Conservation (phyloP, 495 filamentous ascomycete species). For the Penicillium herquei region DNA sequence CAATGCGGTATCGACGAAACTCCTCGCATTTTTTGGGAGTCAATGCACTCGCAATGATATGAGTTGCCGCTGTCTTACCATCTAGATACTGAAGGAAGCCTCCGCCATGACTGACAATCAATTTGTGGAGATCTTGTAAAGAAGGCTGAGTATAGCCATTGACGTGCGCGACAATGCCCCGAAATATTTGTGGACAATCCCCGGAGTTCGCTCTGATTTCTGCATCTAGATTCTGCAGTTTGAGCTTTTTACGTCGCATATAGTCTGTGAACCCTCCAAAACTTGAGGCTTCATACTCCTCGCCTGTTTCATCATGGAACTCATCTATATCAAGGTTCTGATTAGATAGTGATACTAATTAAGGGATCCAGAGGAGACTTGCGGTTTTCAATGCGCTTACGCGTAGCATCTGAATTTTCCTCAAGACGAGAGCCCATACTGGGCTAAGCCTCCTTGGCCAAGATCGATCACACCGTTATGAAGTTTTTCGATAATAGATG, state of each 20-base stretch:
- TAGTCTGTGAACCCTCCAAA: conserved; percentile 92
- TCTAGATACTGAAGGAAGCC: conserved; percentile 94
- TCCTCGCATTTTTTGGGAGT: conserved; percentile 91
- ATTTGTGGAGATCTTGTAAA: conserved; percentile 76
- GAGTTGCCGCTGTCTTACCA: conserved; percentile 87
- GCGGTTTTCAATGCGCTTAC: conserved; percentile 80
- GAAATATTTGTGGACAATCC: conserved; percentile 81
- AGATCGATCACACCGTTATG: too few relatives aligned
- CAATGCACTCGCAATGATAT: conserved; percentile 87
- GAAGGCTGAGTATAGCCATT: conserved; percentile 94
- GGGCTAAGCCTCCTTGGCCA: conserved; percentile 15
- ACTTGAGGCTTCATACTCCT: conserved; percentile 83
- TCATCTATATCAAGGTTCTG: conserved; percentile 38
- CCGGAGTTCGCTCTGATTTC: conserved; percentile 65
- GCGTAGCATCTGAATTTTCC: conserved; percentile 69
- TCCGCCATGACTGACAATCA: conserved; percentile 88
- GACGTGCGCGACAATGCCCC: conserved; percentile 82
- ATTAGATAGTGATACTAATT: conserved; percentile 12
- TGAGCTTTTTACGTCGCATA: conserved; percentile 90
- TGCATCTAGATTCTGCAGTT: conserved; percentile 88
- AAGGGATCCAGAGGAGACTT: conserved; percentile 16
- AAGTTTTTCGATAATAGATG: too few relatives aligned
- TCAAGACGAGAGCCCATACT: conserved; percentile 80
- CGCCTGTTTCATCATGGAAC: conserved; percentile 71
- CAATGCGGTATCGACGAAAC: conserved; percentile 81